Evolutionary conservation across 768 basidiomycete genomes (phyloP).

Genomic region (Floccularia luteovirens): DNA sequence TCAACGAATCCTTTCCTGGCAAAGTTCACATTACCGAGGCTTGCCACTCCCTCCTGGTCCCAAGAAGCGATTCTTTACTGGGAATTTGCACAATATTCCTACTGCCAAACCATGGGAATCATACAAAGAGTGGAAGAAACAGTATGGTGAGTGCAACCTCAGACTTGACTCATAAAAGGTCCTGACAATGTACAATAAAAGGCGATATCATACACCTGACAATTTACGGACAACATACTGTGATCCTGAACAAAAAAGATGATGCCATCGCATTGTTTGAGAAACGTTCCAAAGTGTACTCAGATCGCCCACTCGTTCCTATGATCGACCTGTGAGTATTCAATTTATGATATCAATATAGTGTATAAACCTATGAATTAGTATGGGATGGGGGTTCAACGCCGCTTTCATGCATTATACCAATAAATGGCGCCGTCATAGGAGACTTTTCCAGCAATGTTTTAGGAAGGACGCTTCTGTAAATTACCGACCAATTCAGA

Average conservation of each 20-base stretch:
- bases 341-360: background rate
- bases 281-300: conserved; percentile 17
- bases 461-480: conserved; percentile 1
- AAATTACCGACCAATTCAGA: conserved; percentile 1
- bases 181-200: background rate
- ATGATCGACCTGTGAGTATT: conserved; percentile 12
- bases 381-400: conserved; percentile 8
- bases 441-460: conserved; percentile 4
- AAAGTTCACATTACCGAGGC: too few species aligned
- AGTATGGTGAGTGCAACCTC: conserved; percentile 9
- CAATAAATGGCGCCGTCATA: conserved; percentile 1
- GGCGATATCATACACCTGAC: conserved; percentile 18
- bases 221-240: conserved; percentile 12
- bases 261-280: conserved; percentile 17
- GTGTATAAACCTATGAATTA: background rate
- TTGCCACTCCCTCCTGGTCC: conserved; percentile 26
- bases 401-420: conserved; percentile 7
- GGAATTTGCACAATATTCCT: conserved; percentile 28
- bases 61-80: conserved; percentile 22
- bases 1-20: too few species aligned
- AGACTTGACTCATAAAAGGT: background rate
- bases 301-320: conserved; percentile 13
- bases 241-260: conserved; percentile 15
- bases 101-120: conserved; percentile 19
- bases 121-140: conserved; percentile 26